Evolutionary conservation across 192 early-diverging fungal genomes (phyloP).

Genomic region (Linnemannia zychae): DNA sequence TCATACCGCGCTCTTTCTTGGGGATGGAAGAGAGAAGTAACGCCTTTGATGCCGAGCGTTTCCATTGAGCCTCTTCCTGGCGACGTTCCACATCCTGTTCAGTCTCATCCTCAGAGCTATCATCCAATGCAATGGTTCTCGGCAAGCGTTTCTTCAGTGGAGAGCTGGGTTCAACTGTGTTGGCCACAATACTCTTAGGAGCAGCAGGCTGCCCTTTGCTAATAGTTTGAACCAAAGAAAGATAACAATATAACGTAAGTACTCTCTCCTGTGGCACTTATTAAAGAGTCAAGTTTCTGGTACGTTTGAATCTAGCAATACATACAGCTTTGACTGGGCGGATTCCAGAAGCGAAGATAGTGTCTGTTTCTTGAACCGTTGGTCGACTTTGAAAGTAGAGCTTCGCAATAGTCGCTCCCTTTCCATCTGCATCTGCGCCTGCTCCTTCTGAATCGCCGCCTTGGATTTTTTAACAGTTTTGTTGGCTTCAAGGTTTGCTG

Average conservation of each 20-base stretch:
- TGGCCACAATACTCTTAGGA: neutral
- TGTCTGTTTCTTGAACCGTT: slow-evolving; percentile 13
- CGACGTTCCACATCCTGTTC: neutral
- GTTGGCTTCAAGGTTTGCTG: neutral
- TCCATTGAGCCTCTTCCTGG: slow-evolving; percentile 20
- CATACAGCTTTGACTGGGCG: slow-evolving; percentile 19
- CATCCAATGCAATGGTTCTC: slow-evolving; percentile 14
- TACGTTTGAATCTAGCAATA: no score
- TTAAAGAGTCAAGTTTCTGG: no score
- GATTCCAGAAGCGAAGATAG: neutral
- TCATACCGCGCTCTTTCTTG: neutral
- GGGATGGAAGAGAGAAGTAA: slow-evolving; percentile 13
- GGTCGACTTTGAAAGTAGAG: neutral
- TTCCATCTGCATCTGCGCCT: slow-evolving; percentile 2
- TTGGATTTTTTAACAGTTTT: neutral
- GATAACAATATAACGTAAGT: no score
- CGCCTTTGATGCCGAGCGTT: slow-evolving; percentile 12
- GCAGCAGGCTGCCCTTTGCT: neutral
- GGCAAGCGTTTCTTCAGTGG: slow-evolving; percentile 2
- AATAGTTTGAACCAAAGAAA: neutral
- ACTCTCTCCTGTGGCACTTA: no score
- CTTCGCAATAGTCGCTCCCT: slow-evolving; percentile 10
- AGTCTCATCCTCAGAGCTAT: slow-evolving; percentile 31
- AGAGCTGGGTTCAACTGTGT: neutral
- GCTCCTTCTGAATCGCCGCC: slow-evolving; percentile 1